phyloP scores from a whole-genome alignment of 306 rosid genomes.

The Ormosia semicastrata region DNA sequence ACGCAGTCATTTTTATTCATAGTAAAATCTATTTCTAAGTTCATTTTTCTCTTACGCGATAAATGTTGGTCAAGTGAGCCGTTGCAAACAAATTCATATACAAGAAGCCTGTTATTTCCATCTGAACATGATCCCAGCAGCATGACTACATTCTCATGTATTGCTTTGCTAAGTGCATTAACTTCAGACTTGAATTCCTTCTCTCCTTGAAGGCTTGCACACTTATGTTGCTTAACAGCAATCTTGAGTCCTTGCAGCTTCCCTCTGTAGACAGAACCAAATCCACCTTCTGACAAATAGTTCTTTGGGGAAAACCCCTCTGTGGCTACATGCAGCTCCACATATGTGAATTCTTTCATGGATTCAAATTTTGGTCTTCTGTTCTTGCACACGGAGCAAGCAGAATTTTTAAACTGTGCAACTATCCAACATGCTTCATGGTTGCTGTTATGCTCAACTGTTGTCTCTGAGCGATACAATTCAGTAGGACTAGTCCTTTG shows the following conservation, averaged over 20 bases:
- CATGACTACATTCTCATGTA: slow-evolving; percentile 75
- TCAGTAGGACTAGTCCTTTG: slow-evolving; percentile 23
- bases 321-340: slow-evolving; percentile 61
- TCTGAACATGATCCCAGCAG: slow-evolving; percentile 78
- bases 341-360: slow-evolving; percentile 61
- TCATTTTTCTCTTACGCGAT: slow-evolving; percentile 51
- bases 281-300: slow-evolving; percentile 75
- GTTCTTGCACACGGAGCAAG: slow-evolving; percentile 54
- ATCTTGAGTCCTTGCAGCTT: slow-evolving; percentile 48
- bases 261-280: slow-evolving; percentile 67
- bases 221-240: slow-evolving; percentile 74
- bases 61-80: slow-evolving; percentile 70
- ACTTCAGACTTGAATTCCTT: slow-evolving; percentile 76
- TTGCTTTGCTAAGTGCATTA: slow-evolving; percentile 59
- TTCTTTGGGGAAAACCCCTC: slow-evolving; percentile 45
- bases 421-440: slow-evolving; percentile 17
- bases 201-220: slow-evolving; percentile 65
- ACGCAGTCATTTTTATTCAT: background rate
- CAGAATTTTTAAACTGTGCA: slow-evolving; percentile 35
- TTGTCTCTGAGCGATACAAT: slow-evolving; percentile 10
- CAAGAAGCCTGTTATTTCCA: slow-evolving; percentile 67
- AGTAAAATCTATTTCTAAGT: background rate
- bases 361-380: slow-evolving; percentile 54
- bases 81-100: slow-evolving; percentile 76
- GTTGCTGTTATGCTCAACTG: background rate